These are phyloP conservation scores for Colletotrichum coccodes DNA, from an alignment of 2,329 filamentous ascomycete genomes.

Conservation along the genomic window DNA sequence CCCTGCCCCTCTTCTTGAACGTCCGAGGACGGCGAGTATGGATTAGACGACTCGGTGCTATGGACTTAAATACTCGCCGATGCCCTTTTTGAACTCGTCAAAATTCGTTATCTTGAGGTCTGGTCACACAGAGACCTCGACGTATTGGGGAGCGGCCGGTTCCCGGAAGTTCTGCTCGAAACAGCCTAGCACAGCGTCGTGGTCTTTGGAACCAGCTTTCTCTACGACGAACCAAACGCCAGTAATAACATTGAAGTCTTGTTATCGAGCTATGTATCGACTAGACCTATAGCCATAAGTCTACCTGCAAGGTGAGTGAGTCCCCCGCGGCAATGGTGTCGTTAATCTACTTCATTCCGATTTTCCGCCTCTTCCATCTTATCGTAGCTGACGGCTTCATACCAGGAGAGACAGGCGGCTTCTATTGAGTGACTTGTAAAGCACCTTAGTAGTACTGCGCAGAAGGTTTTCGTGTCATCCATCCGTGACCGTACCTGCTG, in stretches of 20 bases:
- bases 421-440: background rate
- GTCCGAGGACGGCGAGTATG: background rate
- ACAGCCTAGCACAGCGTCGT: background rate
- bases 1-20: background rate
- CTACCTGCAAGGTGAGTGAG: background rate
- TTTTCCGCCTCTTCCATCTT: background rate
- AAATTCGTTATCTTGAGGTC: background rate
- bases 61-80: background rate
- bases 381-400: background rate
- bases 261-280: background rate
- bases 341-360: too few species aligned
- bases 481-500: background rate
- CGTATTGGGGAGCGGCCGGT: background rate
- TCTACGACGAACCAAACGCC: background rate
- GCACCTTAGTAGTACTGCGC: background rate
- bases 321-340: too few species aligned
- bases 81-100: background rate
- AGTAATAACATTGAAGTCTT: background rate
- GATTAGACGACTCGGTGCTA: background rate
- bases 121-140: too few species aligned
- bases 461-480: background rate
- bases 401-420: background rate
- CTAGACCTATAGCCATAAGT: background rate
- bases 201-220: background rate
- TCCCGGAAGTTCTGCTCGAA: background rate